A percentile compares a stretch with the other conserved stretches of the same genome.
These are phyloP conservation scores for Kodamaea sp. DNA, from an alignment of 1,139 yeast genomes.

Conservation along the genomic window DNA sequence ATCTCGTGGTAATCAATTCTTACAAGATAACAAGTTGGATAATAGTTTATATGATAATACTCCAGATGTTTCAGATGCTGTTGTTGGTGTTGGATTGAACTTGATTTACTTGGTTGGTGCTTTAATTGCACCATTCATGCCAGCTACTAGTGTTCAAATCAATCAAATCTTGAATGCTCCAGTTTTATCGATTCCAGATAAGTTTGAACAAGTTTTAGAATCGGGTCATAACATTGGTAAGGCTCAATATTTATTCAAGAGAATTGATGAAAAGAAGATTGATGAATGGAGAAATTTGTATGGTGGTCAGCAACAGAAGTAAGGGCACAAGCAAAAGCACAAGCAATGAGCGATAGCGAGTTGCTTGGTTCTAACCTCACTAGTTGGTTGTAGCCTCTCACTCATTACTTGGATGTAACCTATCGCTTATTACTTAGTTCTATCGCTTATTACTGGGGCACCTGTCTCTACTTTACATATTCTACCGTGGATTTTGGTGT, in stretches of 20 bases:
- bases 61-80: slow-evolving; percentile 87
- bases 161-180: slow-evolving; percentile 82
- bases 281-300: slow-evolving; percentile 83
- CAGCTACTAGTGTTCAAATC: slow-evolving; percentile 71
- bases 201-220: slow-evolving; percentile 62
- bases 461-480: too few relatives aligned
- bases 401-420: too few relatives aligned
- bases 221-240: slow-evolving; percentile 87
- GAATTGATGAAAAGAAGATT: slow-evolving; percentile 87
- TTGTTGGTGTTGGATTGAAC: slow-evolving; percentile 87
- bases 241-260: slow-evolving; percentile 84
- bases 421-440: too few relatives aligned
- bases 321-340: background rate
- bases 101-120: slow-evolving; percentile 80
- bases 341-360: too few relatives aligned
- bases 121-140: slow-evolving; percentile 83
- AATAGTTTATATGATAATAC: slow-evolving; percentile 72
- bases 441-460: too few relatives aligned
- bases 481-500: too few relatives aligned
- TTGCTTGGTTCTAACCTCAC: too few relatives aligned
- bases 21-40: slow-evolving; percentile 94
- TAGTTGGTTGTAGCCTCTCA: too few relatives aligned
- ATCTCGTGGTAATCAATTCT: slow-evolving; percentile 88
- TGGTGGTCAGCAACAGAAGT: slow-evolving; percentile 59
- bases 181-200: slow-evolving; percentile 69